phyloP scores from a whole-genome alignment of 1,284 basidiomycete species.

The Cronartium quercuum region DNA sequence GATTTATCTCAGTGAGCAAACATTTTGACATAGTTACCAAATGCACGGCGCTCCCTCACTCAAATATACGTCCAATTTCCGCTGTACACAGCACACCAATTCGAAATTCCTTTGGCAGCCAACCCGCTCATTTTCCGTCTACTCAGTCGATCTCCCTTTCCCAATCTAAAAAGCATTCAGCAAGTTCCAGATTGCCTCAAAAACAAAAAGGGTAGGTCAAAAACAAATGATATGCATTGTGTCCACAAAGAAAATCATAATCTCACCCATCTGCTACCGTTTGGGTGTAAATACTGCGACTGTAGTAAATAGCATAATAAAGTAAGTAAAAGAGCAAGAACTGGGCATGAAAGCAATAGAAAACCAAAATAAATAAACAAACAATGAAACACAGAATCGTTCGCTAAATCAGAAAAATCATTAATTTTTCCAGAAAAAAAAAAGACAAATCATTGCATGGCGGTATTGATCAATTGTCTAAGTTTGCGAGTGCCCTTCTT shows the following conservation, averaged over 20 bases:
- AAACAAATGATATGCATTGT: background rate
- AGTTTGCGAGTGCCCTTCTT: constrained; percentile 36
- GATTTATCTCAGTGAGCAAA: too few species aligned
- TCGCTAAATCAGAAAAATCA: background rate
- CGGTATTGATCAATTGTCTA: constrained; percentile 30
- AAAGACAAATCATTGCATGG: constrained; percentile 1
- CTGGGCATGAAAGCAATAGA: background rate
- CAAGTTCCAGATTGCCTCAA: background rate
- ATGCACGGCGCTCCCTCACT: too few species aligned
- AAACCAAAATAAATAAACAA: background rate
- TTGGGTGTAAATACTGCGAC: too few species aligned
- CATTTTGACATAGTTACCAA: too few species aligned
- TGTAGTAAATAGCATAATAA: background rate
- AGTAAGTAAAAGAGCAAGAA: background rate
- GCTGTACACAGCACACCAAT: too few species aligned
- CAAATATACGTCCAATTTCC: too few species aligned
- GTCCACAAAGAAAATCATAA: background rate
- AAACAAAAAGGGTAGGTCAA: background rate
- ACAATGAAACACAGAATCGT: background rate
- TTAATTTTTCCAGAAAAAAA: background rate
- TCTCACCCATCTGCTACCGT: too few species aligned
- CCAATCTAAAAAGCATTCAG: too few species aligned
- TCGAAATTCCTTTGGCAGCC: too few species aligned
- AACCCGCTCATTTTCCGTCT: too few species aligned
- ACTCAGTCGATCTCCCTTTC: too few species aligned